Base-by-base conservation (phyloP, 768 basidiomycete species). In the Boletus eberwhitei region DNA sequence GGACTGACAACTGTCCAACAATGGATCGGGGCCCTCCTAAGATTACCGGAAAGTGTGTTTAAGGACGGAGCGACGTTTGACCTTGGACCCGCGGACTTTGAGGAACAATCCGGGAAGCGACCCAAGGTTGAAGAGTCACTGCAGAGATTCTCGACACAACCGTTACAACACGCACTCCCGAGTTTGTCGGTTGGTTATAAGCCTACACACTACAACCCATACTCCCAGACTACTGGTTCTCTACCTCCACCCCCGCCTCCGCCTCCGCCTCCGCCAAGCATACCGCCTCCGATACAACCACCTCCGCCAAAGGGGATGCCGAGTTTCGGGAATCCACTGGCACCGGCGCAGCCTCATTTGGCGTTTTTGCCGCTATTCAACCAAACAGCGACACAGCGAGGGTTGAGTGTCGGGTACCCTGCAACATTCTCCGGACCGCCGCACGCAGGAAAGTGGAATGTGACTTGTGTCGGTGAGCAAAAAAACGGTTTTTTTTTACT, bases 341-440 rank as follows among this genome's bases (percentile, higher is more conserved):
- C 84, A 26, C 83, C 85, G 16, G 85, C 84, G n/a, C 81, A 82
- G 62, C 84, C 84, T 3, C 73, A 75, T 48, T 67, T 82, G 17
- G 82, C 87, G 14, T 88, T 86, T 68, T 71, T 90, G 37, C 84
- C 88, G 0, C 64, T 86, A 31, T 90, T 90, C 70, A 90, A 90
- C 66, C 85, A 90, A 71, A 83, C 80, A 3, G 86, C 86, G 41
- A 71, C 75, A 43, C 87, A 88, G 60, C 81, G 87, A 38, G 77
- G 85, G 42, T 74, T 88, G 54, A 73, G 69, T 21, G 79, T 88
- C 9, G 78, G 82, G 48, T 90, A 88, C 60, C 72, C 75, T 13
- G 80, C 85, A 6, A 69, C 75, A 44, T 85, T 85, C 59, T 71
- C 73, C 31, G 88, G 88, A 39, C 87, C 86, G 17, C 72, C 84